Conservation (phyloP, 2,329 filamentous ascomycete genomes). For the Penicillium sp. region DNA sequence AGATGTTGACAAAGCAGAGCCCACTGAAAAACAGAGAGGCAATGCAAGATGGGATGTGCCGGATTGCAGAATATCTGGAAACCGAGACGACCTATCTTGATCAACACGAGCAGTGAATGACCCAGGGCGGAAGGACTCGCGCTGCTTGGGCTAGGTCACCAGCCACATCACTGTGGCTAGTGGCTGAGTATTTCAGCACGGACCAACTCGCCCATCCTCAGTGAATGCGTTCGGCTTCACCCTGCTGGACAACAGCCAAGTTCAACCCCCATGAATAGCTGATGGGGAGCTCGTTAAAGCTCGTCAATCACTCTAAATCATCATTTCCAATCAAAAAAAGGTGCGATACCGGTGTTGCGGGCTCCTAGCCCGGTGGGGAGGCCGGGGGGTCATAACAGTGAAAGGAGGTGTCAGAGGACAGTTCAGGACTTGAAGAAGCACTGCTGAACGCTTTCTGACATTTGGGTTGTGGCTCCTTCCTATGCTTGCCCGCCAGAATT, state of each 20-base stretch:
- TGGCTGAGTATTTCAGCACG: conserved; percentile 24
- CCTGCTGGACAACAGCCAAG: conserved; percentile 5
- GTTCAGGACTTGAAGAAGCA: conserved; percentile 24
- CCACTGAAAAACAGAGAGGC: conserved; percentile 2
- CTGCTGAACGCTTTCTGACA: conserved; percentile 20
- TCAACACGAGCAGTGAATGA: conserved; percentile 21
- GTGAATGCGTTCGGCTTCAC: conserved; percentile 14
- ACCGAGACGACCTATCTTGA: neutral
- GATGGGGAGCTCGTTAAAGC: neutral
- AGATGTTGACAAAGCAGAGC: neutral
- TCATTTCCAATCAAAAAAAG: conserved; percentile 3
- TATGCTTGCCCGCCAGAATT: conserved; percentile 30
- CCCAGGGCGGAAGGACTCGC: conserved; percentile 30
- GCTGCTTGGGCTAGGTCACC: conserved; percentile 14
- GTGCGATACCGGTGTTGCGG: neutral
- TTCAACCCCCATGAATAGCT: conserved; percentile 11
- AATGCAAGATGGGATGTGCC: neutral
- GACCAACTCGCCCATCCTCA: conserved; percentile 19
- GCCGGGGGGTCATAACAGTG: conserved; percentile 14
- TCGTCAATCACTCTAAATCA: conserved; percentile 6
- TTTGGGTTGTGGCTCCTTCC: conserved; percentile 26
- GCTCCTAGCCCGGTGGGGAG: conserved; percentile 2
- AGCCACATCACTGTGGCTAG: conserved; percentile 26
- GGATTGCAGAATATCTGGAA: conserved; percentile 8
- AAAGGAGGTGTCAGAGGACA: conserved; percentile 30